Base-by-base conservation (phyloP, 2,329 filamentous ascomycete species). In the Acrocalymma vagum region DNA sequence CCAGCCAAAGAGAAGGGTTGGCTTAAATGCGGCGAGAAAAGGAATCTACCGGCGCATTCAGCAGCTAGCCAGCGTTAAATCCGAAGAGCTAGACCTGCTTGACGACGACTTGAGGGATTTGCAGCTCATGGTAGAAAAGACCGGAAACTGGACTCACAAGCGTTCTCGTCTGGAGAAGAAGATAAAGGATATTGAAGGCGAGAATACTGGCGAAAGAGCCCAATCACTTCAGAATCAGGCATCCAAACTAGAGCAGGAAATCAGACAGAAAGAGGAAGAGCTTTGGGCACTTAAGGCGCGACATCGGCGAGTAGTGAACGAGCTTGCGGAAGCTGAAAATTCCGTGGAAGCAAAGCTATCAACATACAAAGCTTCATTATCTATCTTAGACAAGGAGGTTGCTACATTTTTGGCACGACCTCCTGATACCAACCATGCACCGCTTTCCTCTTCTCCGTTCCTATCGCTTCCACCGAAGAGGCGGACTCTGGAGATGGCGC, bases 341-440 rank as follows among this genome's bases (percentile, higher is more conserved):
- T 78, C 78, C 38, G 75, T 85, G 24, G 87, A 90, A 62, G 84
- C 87, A 2, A 83, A 83, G n/a, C 65, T 90, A 10, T 88, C 85
- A 39, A 85, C 86, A 1, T 91, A 90, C 63, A 81, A 78, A 14
- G 81, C 84, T 2, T 85, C 86, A 4, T 69, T 90, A 23, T 80
- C 75, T 39, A 80, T 88, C 38, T 78, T 88, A 5, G 85, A 91
- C 45, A 73, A 72, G 10, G 81, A 87, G 38, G 76, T 90, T 5
- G 70, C 72, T 5, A 72, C 71, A 4, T 79, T 91, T 43, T 72
- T 91, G 53, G 74, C 70, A 8, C 75, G 77, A 10, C 83, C 84
- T 2, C 80, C 81, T 13, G 54, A 63, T 20, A 51, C 57, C n/a
- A 51, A 63, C 25, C 58, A 64, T 29, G 47, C 56, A 22, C 51